Evolutionary conservation across 2,329 filamentous ascomycete species (phyloP).

Genomic region (Parafenestella ontariensis): DNA sequence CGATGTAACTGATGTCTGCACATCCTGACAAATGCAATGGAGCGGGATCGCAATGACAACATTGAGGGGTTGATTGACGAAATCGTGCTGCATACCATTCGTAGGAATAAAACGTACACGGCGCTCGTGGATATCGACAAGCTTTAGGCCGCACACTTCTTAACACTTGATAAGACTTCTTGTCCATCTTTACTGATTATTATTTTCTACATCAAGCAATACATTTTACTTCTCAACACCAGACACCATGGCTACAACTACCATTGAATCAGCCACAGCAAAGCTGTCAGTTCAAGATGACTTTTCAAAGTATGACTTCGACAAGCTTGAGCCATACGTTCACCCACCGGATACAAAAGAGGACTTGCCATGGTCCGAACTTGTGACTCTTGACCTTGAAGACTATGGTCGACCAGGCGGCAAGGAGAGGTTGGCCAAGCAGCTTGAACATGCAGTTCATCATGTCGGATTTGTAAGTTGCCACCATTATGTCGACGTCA

Average conservation of each 20-base stretch:
- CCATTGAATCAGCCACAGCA: constrained; percentile 12
- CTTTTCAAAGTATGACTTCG: constrained; percentile 40
- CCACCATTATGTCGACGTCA: background rate
- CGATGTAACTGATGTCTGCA: constrained; percentile 1
- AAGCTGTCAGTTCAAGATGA: constrained; percentile 11
- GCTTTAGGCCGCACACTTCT: background rate
- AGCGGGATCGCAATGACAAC: constrained; percentile 20
- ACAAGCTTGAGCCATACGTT: constrained; percentile 46
- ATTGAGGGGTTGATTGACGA: constrained; percentile 23
- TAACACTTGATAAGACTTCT: background rate
- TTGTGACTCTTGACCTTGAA: constrained; percentile 64
- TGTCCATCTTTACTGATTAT: background rate
- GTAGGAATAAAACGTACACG: background rate
- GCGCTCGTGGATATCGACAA: background rate
- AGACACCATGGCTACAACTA: constrained; percentile 28
- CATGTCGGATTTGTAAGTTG: constrained; percentile 52
- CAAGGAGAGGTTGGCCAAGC: constrained; percentile 61
- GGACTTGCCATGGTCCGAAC: constrained; percentile 61
- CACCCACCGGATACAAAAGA: constrained; percentile 59
- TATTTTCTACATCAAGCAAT: background rate
- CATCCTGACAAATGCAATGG: constrained; percentile 12
- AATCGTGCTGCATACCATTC: background rate
- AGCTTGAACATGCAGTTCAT: constrained; percentile 62
- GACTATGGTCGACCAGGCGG: constrained; percentile 62
- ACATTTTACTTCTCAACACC: background rate